Evolutionary conservation across 2,329 filamentous ascomycete genomes (phyloP), one percentile per base, ranked within the genome.

Genomic region (Aspergillus ibericus): DNA sequence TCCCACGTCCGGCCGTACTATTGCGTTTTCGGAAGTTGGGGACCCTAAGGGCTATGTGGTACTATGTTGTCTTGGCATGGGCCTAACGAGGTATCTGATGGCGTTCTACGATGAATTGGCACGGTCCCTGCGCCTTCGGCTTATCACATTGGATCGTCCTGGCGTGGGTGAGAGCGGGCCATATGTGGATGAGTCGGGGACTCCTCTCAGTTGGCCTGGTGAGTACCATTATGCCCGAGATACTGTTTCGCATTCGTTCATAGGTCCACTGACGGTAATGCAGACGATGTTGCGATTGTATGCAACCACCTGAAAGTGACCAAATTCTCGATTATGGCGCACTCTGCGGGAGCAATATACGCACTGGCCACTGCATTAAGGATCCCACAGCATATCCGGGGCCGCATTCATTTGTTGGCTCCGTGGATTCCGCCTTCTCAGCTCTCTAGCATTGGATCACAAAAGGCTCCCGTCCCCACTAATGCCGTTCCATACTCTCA

Each of bases 61-160:
- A 1, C 93, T 99, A 66, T 96, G 95, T 72, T 99, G 95, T 69
- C 92, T 99, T 2, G 95, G 95, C 18, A 99, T 99, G 95, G 95
- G 95, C 0, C 77, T 99, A 68, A 99, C 95, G 10, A 86, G 95
- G 75, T 99, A 95, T 72, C 90, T 99, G 59, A 97, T 92, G 60
- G 92, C 93, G 0, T 99, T 99, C 72, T 99, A 98, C 71, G 95
- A 99, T 72, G 95, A 99, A 74, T 81, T 99, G 54, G 95, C 95
- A 2, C 79, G 91, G 69, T 96, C 93, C 0, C 79, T 99, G 59
- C 95, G 92, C 73, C 78, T 99, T 57, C 87, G 95, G 18, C 82
- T 99, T 53, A 96, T 99, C 65, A 98, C 95, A 0, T 90, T 93
- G 5, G 95, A 99, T 74, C 86, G 95, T 54, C 95, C 95, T 55